Evolutionary conservation across 441 rosid species (phyloP).

Genomic region (Capsella rubella): DNA sequence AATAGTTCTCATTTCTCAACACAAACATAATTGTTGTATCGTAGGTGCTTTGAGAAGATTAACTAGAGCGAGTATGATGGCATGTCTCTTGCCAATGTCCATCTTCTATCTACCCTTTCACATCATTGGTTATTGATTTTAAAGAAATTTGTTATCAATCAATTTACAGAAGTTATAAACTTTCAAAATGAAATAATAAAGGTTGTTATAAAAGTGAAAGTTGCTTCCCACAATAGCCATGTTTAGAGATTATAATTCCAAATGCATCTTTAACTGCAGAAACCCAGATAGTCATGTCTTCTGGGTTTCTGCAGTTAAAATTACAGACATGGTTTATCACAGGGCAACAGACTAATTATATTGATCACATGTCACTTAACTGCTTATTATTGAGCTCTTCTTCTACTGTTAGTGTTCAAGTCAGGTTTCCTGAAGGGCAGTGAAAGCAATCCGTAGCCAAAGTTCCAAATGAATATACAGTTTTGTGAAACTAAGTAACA

Average conservation of each 20-base stretch:
- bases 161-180: conserved; percentile 11
- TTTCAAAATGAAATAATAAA: background rate
- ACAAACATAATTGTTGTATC: conserved; percentile 1
- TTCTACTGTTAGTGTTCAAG: background rate
- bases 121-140: conserved; percentile 14
- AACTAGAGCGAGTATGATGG: conserved; percentile 24
- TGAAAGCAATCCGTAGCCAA: conserved; percentile 36
- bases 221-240: background rate
- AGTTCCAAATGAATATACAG: conserved; percentile 43
- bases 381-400: conserved; percentile 10
- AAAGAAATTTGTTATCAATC: conserved; percentile 13
- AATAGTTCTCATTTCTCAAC: conserved; percentile 41
- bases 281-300: background rate
- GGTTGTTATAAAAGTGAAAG: conserved; percentile 1
- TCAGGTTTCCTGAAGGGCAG: conserved; percentile 9
- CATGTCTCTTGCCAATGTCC: conserved; percentile 35
- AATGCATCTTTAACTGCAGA: background rate
- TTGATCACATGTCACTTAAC: background rate
- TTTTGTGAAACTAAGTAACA: conserved; percentile 28
- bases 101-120: conserved; percentile 2
- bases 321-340: background rate
- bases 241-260: background rate
- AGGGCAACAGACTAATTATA: background rate
- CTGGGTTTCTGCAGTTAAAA: background rate
- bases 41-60: conserved; percentile 9